A percentile compares a stretch with the other conserved stretches of the same genome.
Conservation (phyloP, 768 basidiomycete genomes). For the Boletus subcaerulescens region DNA sequence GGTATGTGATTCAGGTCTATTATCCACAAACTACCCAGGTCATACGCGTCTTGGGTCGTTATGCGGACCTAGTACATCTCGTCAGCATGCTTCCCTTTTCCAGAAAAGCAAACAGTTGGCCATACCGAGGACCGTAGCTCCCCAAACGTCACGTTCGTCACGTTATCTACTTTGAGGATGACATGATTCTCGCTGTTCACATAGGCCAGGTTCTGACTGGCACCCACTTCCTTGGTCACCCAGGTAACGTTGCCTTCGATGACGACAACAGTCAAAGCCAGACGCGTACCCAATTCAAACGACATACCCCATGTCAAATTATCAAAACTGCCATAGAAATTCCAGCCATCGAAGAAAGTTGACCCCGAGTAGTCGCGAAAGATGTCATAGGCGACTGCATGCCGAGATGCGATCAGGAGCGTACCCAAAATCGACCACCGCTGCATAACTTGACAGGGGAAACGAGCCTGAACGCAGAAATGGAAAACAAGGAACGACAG, state of each 20-base stretch:
- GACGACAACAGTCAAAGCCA: not conserved
- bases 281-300: conserved; percentile 19
- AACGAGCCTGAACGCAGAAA: not conserved
- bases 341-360: conserved; percentile 55
- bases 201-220: conserved; percentile 51
- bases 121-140: conserved; percentile 58
- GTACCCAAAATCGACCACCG: not conserved
- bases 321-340: conserved; percentile 49
- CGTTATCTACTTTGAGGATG: conserved; percentile 74
- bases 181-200: conserved; percentile 60
- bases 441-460: conserved; percentile 9
- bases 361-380: conserved; percentile 44
- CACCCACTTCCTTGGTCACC: conserved; percentile 47
- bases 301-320: conserved; percentile 41
- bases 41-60: conserved; percentile 41
- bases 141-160: conserved; percentile 47
- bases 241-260: conserved; percentile 60
- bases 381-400: conserved; percentile 32
- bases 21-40: conserved; percentile 45
- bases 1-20: conserved; percentile 49
- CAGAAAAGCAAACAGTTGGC: not conserved
- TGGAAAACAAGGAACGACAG: not conserved
- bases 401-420: conserved; percentile 2
- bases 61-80: conserved; percentile 39
- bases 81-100: not conserved